Base-by-base conservation (phyloP, 352 stramenopile genomes). In the Globisporangium sylvaticum region DNA sequence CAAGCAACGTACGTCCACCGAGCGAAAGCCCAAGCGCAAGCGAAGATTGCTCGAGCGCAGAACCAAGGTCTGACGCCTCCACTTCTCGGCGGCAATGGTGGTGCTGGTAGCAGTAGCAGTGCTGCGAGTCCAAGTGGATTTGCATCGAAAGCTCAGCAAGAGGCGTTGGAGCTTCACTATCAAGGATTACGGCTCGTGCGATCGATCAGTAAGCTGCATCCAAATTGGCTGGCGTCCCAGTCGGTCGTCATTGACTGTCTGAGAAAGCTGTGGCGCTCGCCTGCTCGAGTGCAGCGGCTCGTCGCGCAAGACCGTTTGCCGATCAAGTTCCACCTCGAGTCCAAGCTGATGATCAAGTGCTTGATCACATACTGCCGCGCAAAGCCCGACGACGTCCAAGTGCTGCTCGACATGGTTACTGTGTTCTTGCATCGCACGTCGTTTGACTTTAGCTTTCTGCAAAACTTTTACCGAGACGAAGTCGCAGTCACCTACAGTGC, bases 391-490 rank as follows among this genome's bases (percentile, higher is more conserved):
- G 95, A 99, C 68, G 90, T 98, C 2, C 95, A 98, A 75, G 84
- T 99, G 46, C 78, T 99, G 46, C 90, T 99, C 67, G 97, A 99
- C 48, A 88, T 99, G 76, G 80, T 99, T 7, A 86, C 84, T 1
- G 92, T 98, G 18, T 98, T 98, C 66, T 62, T 98, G 48, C 91
- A 99, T 61, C 94, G 87, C 34, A 94, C 88, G 34, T 89, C 89
- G 9, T 88, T 97, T 54, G 96, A 99, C 74, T 99, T 98, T 63
- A 95, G 84, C 27, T 98, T 99, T 59, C 72, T 99, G 6, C 81
- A 97, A 58, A 64, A 82, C 0, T 98, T 97, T 66, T 97, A 91
- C 63, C 81, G 80, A 37, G 77, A 94, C 42, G 87, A 97, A 60
- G 89, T 97, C 25, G 89, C 91, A 18, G 68, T 65, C 14, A 77